Conservation (phyloP, 257 asterid species). For the Solanum chaucha region DNA sequence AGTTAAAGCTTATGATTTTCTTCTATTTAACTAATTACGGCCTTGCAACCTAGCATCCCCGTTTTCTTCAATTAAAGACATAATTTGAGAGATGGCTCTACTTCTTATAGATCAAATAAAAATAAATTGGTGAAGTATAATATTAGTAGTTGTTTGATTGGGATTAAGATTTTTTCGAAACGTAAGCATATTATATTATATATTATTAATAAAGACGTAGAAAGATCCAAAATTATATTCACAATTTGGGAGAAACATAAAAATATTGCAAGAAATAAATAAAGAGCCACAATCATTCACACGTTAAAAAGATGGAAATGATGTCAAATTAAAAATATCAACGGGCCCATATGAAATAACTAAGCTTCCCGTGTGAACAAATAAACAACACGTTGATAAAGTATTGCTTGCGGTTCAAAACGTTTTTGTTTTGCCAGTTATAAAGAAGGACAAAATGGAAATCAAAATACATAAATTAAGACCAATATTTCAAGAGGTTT, state of each 20-base stretch:
- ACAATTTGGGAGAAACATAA: neutral
- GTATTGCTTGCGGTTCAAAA: neutral
- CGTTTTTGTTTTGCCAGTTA: neutral
- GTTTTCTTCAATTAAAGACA: no score
- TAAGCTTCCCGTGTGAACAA: neutral
- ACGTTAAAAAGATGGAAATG: neutral
- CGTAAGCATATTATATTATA: neutral
- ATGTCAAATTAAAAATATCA: neutral
- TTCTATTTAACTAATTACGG: no score
- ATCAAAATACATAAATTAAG: neutral
- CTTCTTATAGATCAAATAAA: no score
- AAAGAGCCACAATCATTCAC: neutral
- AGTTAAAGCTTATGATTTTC: no score
- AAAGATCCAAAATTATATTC: neutral
- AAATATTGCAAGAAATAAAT: neutral
- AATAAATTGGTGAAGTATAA: no score
- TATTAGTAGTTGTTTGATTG: no score
- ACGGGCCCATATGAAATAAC: neutral
- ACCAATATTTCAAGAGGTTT: neutral
- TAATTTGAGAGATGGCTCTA: no score
- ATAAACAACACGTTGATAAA: neutral
- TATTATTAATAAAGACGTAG: neutral
- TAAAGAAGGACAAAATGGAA: neutral
- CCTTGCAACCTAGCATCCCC: no score
- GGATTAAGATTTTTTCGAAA: neutral